Evolutionary conservation across 1,139 yeast genomes (phyloP).

Genomic region (Yamadazyma friedrichii): DNA sequence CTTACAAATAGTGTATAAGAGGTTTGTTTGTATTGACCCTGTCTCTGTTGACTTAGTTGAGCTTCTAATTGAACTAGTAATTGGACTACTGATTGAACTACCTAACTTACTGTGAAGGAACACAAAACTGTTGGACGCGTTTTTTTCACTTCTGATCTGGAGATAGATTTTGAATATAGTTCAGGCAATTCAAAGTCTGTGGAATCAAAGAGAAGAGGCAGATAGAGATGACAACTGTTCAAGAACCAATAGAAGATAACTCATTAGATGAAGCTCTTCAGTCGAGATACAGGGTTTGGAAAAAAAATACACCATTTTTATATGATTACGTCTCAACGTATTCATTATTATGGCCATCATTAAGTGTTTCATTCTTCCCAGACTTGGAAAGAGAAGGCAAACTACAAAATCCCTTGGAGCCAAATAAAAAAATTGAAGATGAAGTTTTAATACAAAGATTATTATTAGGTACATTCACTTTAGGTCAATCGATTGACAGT

Average conservation of each 20-base stretch:
- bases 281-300: constrained; percentile 47
- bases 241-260: not conserved
- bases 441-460: constrained; percentile 30
- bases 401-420: constrained; percentile 4
- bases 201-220: too few species aligned
- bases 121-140: too few species aligned
- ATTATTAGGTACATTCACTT: constrained; percentile 42
- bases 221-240: too few species aligned
- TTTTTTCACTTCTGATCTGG: too few species aligned
- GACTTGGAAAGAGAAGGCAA: constrained; percentile 32
- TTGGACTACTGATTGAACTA: too few species aligned
- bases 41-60: too few species aligned
- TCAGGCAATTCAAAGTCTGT: too few species aligned
- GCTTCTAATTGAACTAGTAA: too few species aligned
- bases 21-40: too few species aligned
- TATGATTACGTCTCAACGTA: constrained; percentile 52
- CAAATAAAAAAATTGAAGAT: constrained; percentile 5
- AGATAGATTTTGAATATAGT: too few species aligned
- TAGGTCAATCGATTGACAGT: constrained; percentile 42
- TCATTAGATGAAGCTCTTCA: constrained; percentile 29
- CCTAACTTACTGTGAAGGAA: too few species aligned
- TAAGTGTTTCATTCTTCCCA: constrained; percentile 55
- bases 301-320: constrained; percentile 52
- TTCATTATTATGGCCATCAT: constrained; percentile 55
- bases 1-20: too few species aligned